These are phyloP conservation scores for Daldinia sp. DNA, from an alignment of 2,329 filamentous ascomycete genomes.

Conservation along the genomic window DNA sequence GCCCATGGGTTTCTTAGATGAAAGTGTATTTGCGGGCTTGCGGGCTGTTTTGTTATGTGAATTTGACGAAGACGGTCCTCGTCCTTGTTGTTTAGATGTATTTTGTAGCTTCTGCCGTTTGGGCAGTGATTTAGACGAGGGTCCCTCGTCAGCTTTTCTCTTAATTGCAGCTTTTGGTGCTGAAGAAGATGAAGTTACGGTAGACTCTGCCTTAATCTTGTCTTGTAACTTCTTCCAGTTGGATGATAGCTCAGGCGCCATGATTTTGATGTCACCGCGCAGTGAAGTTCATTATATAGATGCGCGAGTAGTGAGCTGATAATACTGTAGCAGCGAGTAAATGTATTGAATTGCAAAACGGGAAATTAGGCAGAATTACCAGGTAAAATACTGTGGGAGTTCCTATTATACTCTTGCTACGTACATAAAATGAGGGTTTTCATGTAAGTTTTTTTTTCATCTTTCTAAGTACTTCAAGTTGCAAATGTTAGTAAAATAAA, in stretches of 20 bases:
- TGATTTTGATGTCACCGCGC: constrained; percentile 36
- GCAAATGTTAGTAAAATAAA: not conserved
- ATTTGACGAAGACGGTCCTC: constrained; percentile 18
- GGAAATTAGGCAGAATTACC: not conserved
- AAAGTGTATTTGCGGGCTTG: constrained; percentile 13
- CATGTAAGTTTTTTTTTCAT: not conserved
- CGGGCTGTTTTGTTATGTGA: not conserved
- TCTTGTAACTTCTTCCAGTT: constrained; percentile 84
- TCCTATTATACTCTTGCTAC: not conserved
- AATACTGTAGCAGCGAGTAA: not conserved
- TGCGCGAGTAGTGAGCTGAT: not conserved
- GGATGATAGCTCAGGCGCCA: constrained; percentile 63
- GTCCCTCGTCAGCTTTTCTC: constrained; percentile 51
- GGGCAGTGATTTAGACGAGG: constrained; percentile 28
- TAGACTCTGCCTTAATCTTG: constrained; percentile 59
- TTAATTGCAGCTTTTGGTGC: constrained; percentile 48
- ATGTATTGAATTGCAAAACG: not conserved
- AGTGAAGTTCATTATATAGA: constrained; percentile 1
- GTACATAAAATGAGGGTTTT: not conserved
- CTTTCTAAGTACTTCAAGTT: not conserved
- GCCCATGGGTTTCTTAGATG: constrained; percentile 59
- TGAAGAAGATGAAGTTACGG: constrained; percentile 39
- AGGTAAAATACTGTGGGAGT: not conserved
- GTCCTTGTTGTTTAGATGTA: constrained; percentile 42
- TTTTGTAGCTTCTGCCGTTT: constrained; percentile 40